A percentile compares a stretch with the other conserved stretches of the same genome.
Conservation (phyloP, 1,139 yeast genomes). For the Geotrichum aggregatum region DNA sequence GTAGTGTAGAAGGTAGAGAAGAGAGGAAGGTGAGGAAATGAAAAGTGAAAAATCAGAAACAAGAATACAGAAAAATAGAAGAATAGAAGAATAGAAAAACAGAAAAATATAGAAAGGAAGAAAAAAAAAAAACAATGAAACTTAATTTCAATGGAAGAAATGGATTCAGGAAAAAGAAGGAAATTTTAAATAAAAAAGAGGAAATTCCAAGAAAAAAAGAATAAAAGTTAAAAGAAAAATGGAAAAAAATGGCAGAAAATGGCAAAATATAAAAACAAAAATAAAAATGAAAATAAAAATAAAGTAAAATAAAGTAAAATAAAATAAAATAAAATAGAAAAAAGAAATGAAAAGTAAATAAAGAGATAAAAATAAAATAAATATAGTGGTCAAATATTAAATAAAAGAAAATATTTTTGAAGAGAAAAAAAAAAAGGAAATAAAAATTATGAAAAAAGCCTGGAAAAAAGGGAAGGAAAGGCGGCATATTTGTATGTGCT, state of each 20-base stretch:
- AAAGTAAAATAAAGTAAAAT: too few relatives aligned
- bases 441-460: background rate
- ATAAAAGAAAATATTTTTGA: background rate
- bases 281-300: too few relatives aligned
- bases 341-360: slow-evolving; percentile 1
- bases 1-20: background rate
- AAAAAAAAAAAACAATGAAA: background rate
- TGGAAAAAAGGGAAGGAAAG: slow-evolving; percentile 9
- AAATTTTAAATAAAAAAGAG: background rate
- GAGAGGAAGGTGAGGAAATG: too few relatives aligned
- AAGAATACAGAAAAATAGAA: background rate
- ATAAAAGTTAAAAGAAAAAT: background rate
- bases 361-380: background rate
- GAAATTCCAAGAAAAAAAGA: background rate
- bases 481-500: background rate
- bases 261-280: too few relatives aligned
- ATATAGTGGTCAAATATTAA: background rate
- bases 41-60: background rate
- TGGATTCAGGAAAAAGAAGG: background rate
- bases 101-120: background rate
- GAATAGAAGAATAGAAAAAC: background rate
- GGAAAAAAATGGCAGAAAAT: background rate
- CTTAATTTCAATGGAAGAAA: too few relatives aligned
- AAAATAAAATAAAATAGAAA: too few relatives aligned
- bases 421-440: slow-evolving; percentile 1